Evolutionary conservation across 164 flowering plant species (phyloP), one percentile per base, ranked within the genome.

Genomic region (Aristolochia contorta): DNA sequence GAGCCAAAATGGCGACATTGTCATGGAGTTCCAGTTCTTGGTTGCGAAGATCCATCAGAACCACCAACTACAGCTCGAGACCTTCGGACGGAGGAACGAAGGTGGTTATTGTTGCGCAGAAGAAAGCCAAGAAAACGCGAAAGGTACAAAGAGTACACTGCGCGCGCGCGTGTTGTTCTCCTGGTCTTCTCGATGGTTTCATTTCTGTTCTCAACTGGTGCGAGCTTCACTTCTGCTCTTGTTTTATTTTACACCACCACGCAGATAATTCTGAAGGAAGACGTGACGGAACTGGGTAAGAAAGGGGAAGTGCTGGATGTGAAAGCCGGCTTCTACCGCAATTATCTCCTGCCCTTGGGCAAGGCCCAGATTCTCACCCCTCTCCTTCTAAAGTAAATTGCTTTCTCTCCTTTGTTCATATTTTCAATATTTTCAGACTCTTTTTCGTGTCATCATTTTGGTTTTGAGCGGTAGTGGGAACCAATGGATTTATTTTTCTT

Each of bases 241-340:
- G 33, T 1, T 56, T 23, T 3, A 4, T 16, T 27, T 13, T 14
- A 15, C 27, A 24, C 47, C 19, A 24, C 47, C 19, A n/a, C n/a
- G n/a, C 71, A 87, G 98, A 72, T 92, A 47, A 85, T 89, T 55
- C 57, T 89, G 81, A 92, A 83, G 71, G 95, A 89, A 70, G 94
- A 92, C 57, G 84, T 89, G 22, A 59, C 57, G 18, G 67, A 74
- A 18, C 33, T 89, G 69, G 98, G 98, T 27, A 83, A 80, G 75
- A 83, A 80, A 55, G 97, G 98, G 63, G 69, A 91, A 51, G 71
- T 89, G 43, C 47, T 82, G 43, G 82, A 87, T 23, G 97, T 89
- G 52, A 92, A 75, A 68, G 89, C 94, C 58, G 98, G 98, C 3
- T 92, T 25, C 75, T 82, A 58, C 72, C 81, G 96, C 67, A 92